Conservation (phyloP, 2,329 filamentous ascomycete genomes). For the Fusarium nematophilum region DNA sequence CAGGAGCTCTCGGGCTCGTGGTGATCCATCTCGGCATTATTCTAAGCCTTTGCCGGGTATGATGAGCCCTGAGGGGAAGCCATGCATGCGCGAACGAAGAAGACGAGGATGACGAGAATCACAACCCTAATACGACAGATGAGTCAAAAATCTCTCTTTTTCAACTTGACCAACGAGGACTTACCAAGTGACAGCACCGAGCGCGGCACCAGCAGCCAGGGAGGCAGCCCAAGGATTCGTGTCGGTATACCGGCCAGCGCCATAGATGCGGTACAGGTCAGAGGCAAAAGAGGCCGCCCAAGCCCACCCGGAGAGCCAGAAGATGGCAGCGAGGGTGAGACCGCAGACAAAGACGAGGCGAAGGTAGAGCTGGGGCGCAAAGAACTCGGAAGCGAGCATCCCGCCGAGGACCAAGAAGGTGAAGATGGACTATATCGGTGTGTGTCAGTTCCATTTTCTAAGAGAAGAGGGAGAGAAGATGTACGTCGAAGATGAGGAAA, state of each 20-base stretch:
- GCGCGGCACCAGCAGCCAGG: slow-evolving; percentile 53
- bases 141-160: too few species aligned
- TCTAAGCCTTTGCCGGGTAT: slow-evolving; percentile 9
- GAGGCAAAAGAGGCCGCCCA: slow-evolving; percentile 54
- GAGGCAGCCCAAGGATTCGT: slow-evolving; percentile 42
- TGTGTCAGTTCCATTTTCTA: slow-evolving; percentile 2
- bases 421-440: slow-evolving; percentile 50
- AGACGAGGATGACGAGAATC: slow-evolving; percentile 51
- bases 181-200: slow-evolving; percentile 57
- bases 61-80: slow-evolving; percentile 24
- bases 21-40: slow-evolving; percentile 27
- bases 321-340: slow-evolving; percentile 53
- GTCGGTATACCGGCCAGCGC: slow-evolving; percentile 22
- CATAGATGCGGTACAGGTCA: slow-evolving; percentile 38
- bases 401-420: slow-evolving; percentile 55
- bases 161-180: too few species aligned
- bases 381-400: slow-evolving; percentile 51
- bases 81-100: slow-evolving; percentile 52
- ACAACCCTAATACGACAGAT: slow-evolving; percentile 49
- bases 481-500: slow-evolving; percentile 61
- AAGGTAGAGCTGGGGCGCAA: slow-evolving; percentile 49
- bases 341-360: slow-evolving; percentile 49
- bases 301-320: slow-evolving; percentile 54
- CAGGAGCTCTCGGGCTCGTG: slow-evolving; percentile 19
- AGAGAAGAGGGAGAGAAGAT: slow-evolving; percentile 36